Conservation (phyloP, 2,329 filamentous ascomycete genomes). For the Neonectria sp. region DNA sequence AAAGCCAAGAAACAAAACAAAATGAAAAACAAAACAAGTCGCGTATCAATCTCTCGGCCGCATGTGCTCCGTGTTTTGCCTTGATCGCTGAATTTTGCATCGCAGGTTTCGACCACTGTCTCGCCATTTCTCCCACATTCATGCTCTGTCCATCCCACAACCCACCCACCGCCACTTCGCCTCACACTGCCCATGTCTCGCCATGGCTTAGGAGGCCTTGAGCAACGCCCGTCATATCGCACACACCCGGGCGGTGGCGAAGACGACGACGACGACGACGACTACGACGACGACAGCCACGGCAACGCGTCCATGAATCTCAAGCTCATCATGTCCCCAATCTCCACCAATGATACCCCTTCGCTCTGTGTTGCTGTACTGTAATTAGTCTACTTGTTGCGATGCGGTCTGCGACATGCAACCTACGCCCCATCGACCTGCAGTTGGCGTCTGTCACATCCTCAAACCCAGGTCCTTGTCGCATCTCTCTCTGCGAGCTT, state of each 20-base stretch:
- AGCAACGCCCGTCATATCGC: not conserved
- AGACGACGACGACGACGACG: not conserved
- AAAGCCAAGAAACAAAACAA: conserved; percentile 12
- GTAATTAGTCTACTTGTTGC: not conserved
- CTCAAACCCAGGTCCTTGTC: conserved; percentile 1
- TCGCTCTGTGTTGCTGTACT: not conserved
- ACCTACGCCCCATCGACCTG: not conserved
- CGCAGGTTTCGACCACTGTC: conserved; percentile 19
- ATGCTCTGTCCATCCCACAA: conserved; percentile 15
- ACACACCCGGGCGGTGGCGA: not conserved
- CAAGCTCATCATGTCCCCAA: not conserved
- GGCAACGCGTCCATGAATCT: not conserved
- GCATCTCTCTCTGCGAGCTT: conserved; percentile 1
- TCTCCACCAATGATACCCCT: conserved; percentile 12
- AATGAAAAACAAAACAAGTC: conserved; percentile 12
- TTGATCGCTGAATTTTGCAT: conserved; percentile 2
- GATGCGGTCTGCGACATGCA: conserved; percentile 11
- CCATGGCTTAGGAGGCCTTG: not conserved
- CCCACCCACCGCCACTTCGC: conserved; percentile 7
- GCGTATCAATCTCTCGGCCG: not conserved
- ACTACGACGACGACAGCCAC: not conserved
- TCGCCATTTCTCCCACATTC: conserved; percentile 24
- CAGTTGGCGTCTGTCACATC: conserved; percentile 5
- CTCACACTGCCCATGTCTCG: conserved; percentile 5
- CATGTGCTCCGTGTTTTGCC: conserved; percentile 28